phyloP scores from a whole-genome alignment of 129 eudicot species.

The Lonicera japonica region DNA sequence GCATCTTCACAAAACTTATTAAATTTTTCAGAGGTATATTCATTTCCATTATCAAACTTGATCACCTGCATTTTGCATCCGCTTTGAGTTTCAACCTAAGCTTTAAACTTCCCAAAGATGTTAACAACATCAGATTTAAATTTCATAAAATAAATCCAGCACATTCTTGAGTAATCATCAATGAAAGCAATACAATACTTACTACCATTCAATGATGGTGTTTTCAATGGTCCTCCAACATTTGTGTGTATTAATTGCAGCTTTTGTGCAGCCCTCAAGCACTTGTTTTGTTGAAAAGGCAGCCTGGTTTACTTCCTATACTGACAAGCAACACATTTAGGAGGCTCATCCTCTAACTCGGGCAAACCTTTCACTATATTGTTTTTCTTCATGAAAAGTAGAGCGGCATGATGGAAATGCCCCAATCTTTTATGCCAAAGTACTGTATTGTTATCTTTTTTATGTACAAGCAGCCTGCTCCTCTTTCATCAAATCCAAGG shows the following conservation, averaged over 20 bases:
- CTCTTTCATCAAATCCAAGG: too few relatives aligned
- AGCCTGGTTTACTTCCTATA: conserved; percentile 1
- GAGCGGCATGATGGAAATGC: conserved; percentile 6
- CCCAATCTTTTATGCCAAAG: conserved; percentile 8
- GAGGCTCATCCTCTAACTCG: background rate
- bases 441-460: background rate
- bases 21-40: conserved; percentile 2
- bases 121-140: conserved; percentile 8
- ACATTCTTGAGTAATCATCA: conserved; percentile 17
- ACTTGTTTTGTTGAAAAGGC: conserved; percentile 2
- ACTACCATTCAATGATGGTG: conserved; percentile 18
- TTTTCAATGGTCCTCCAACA: background rate
- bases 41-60: conserved; percentile 8
- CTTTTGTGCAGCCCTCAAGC: conserved; percentile 2
- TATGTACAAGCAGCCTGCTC: too few relatives aligned
- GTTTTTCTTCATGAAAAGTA: conserved; percentile 3
- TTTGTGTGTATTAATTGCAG: conserved; percentile 19
- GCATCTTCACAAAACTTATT: conserved; percentile 17
- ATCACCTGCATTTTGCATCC: background rate
- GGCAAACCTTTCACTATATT: conserved; percentile 6
- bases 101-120: conserved; percentile 15
- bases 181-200: conserved; percentile 11
- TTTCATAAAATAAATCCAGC: conserved; percentile 20
- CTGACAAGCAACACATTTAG: background rate
- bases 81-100: conserved; percentile 5